Percentiles rank a stretch among this genome's conserved stretches.
These are phyloP conservation scores for Amaranthus hypochondriacus DNA, from an alignment of 148 eudicot genomes.

Conservation along the genomic window DNA sequence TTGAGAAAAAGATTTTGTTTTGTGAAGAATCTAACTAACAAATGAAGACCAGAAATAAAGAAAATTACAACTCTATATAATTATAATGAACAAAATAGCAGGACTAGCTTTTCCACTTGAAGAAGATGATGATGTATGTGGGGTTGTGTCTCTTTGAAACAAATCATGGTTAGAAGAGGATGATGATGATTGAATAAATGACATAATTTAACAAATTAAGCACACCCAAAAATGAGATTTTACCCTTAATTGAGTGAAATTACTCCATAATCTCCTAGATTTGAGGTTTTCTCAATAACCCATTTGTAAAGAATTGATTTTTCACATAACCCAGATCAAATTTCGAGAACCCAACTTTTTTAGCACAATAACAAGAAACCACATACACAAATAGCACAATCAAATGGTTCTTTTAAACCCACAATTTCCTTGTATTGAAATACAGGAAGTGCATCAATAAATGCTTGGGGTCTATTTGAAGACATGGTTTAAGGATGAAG, in stretches of 20 bases:
- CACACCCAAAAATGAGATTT: conserved; percentile 17
- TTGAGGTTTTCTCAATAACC: conserved; percentile 14
- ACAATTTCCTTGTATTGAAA: too few species aligned
- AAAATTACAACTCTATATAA: conserved; percentile 47
- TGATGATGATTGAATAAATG: conserved; percentile 24
- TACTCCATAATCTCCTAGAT: neutral
- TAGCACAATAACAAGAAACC: conserved; percentile 22
- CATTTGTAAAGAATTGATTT: conserved; percentile 16
- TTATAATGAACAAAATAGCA: conserved; percentile 38
- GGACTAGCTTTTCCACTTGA: conserved; percentile 46
- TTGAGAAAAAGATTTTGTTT: conserved; percentile 35
- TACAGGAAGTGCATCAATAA: too few species aligned
- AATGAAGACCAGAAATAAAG: conserved; percentile 52
- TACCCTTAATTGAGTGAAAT: neutral
- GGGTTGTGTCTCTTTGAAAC: conserved; percentile 32
- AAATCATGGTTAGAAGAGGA: conserved; percentile 17
- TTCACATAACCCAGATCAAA: conserved; percentile 30
- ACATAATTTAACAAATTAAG: conserved; percentile 24
- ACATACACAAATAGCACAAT: neutral
- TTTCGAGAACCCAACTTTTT: conserved; percentile 12
- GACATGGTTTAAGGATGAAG: too few species aligned
- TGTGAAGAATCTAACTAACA: conserved; percentile 43
- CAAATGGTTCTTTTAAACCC: too few species aligned
- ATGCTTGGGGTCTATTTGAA: too few species aligned
- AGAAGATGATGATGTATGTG: conserved; percentile 31